Conservation (phyloP, 495 filamentous ascomycete genomes). For the Podospora pseudopauciseta region DNA sequence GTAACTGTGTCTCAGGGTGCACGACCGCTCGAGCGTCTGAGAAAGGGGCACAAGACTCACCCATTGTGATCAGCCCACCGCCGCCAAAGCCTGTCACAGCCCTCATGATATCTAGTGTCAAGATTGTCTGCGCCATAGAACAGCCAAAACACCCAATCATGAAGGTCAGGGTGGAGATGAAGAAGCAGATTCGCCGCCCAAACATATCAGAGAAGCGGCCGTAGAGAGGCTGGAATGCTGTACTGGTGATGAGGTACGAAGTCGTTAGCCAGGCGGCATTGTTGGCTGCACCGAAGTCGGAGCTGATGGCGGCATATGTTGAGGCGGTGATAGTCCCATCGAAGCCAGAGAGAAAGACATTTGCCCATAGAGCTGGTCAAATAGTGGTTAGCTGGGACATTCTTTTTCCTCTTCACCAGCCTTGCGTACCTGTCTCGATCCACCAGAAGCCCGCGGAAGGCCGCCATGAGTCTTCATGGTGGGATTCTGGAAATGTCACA, state of each 20-base stretch:
- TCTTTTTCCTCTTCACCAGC: neutral
- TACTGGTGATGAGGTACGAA: slow-evolving; percentile 69
- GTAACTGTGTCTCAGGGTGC: neutral
- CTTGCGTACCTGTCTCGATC: slow-evolving; percentile 35
- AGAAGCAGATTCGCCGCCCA: slow-evolving; percentile 51
- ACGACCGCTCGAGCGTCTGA: neutral
- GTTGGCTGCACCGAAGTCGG: slow-evolving; percentile 50
- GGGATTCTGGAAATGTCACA: slow-evolving; percentile 22
- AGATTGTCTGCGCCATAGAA: slow-evolving; percentile 41
- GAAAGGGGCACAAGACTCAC: slow-evolving; percentile 30
- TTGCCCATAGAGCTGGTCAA: slow-evolving; percentile 54
- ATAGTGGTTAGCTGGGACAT: neutral
- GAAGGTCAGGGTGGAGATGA: slow-evolving; percentile 47
- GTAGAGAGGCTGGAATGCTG: slow-evolving; percentile 55
- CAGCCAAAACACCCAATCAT: slow-evolving; percentile 47
- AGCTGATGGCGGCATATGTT: slow-evolving; percentile 63
- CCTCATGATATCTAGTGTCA: slow-evolving; percentile 43
- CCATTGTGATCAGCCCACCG: slow-evolving; percentile 60
- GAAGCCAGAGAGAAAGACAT: slow-evolving; percentile 62
- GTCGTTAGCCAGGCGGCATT: slow-evolving; percentile 66
- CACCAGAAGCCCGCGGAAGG: slow-evolving; percentile 36
- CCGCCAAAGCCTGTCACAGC: slow-evolving; percentile 56
- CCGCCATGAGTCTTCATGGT: slow-evolving; percentile 24
- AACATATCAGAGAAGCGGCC: slow-evolving; percentile 52
- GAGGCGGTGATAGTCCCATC: slow-evolving; percentile 64